Evolutionary conservation across 306 rosid species (phyloP).

Genomic region (Citrullus colocynthis): DNA sequence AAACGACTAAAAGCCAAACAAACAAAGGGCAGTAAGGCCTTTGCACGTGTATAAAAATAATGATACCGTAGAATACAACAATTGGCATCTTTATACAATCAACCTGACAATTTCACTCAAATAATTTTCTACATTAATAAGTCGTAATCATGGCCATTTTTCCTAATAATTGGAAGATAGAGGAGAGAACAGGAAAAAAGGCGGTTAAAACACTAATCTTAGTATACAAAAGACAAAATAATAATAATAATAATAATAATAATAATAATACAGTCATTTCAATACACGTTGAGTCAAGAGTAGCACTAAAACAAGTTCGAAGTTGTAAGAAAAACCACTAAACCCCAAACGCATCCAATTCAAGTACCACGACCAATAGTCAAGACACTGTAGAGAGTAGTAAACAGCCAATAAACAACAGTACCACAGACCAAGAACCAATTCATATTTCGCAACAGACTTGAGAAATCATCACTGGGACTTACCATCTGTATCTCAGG

Average conservation of each 20-base stretch:
- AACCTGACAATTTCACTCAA: background rate
- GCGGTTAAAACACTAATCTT: background rate
- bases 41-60: background rate
- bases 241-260: no score
- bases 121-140: background rate
- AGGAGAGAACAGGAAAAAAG: background rate
- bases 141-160: background rate
- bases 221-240: background rate
- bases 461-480: background rate
- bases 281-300: background rate
- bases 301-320: background rate
- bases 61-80: background rate
- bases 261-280: background rate
- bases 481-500: slow-evolving; percentile 87
- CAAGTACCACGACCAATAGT: background rate
- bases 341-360: background rate
- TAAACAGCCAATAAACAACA: background rate
- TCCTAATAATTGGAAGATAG: background rate
- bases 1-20: background rate
- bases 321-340: background rate
- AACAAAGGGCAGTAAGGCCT: background rate
- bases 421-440: background rate
- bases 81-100: background rate
- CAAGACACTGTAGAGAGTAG: background rate
- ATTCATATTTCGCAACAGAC: background rate